Evolutionary conservation across 257 asterid genomes (phyloP).

Genomic region (Paulownia fortunei): DNA sequence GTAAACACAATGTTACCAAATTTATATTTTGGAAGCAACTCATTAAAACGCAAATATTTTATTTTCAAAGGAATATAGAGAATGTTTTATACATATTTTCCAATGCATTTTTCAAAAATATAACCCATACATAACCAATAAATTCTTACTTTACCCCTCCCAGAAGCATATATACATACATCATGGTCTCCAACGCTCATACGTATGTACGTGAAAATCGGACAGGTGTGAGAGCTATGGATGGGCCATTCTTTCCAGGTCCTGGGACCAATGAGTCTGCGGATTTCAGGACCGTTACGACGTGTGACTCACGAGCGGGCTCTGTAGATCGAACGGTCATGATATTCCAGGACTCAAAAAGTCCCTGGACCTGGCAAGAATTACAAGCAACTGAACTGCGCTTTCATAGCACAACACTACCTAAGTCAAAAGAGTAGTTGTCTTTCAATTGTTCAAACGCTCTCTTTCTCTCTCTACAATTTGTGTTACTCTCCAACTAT

Average conservation of each 20-base stretch:
- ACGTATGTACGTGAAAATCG: neutral
- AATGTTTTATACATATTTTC: too few relatives aligned
- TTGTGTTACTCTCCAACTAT: conserved; percentile 26
- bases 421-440: neutral
- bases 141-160: too few relatives aligned
- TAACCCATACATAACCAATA: too few relatives aligned
- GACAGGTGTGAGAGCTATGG: conserved; percentile 21
- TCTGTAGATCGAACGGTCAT: conserved; percentile 10
- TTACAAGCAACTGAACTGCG: neutral
- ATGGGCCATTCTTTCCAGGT: neutral
- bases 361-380: neutral
- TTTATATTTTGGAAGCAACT: too few relatives aligned
- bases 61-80: too few relatives aligned
- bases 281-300: neutral
- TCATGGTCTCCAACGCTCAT: neutral
- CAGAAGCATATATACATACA: too few relatives aligned
- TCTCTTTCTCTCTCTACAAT: neutral
- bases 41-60: too few relatives aligned
- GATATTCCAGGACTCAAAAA: neutral
- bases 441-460: neutral
- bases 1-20: too few relatives aligned
- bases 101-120: too few relatives aligned
- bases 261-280: too few relatives aligned
- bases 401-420: conserved; percentile 1
- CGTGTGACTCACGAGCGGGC: neutral